These are phyloP conservation scores for Cephaloascus fragrans DNA, from an alignment of 805 yeast species.

Conservation along the genomic window DNA sequence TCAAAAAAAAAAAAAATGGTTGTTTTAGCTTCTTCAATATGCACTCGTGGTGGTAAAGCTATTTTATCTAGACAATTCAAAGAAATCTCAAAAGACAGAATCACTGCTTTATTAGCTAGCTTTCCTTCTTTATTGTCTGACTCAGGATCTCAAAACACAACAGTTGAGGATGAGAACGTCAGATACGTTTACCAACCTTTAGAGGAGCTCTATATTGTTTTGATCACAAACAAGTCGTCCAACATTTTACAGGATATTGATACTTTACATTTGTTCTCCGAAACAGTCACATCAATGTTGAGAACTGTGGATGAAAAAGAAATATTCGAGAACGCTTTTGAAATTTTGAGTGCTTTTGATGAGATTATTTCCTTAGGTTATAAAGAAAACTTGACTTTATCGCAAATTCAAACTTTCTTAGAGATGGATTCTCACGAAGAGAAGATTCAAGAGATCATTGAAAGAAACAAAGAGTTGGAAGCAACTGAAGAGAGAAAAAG, in stretches of 20 bases:
- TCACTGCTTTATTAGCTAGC: conserved; percentile 74
- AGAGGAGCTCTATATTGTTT: conserved; percentile 84
- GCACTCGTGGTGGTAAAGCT: conserved; percentile 90
- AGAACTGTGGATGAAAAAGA: conserved; percentile 73
- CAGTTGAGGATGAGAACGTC: conserved; percentile 85
- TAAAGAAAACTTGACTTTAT: conserved; percentile 72
- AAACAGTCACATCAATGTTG: conserved; percentile 67
- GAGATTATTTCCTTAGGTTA: conserved; percentile 87
- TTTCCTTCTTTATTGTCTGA: conserved; percentile 74
- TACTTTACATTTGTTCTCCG: conserved; percentile 78
- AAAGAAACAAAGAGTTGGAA: conserved; percentile 91
- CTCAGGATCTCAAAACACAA: conserved; percentile 74
- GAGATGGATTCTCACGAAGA: conserved; percentile 99
- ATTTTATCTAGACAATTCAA: conserved; percentile 86
- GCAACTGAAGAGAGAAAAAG: conserved; percentile 96
- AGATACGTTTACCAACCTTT: conserved; percentile 94
- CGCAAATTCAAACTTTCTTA: conserved; percentile 81
- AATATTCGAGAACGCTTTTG: conserved; percentile 77
- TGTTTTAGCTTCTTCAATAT: conserved; percentile 87
- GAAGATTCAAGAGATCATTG: conserved; percentile 95
- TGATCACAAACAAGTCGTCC: conserved; percentile 84
- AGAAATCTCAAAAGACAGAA: conserved; percentile 75
- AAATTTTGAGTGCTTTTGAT: conserved; percentile 84
- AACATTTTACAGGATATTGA: conserved; percentile 92
- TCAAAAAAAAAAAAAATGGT: conserved; percentile 42